Percentiles rank a stretch among this genome's conserved stretches.
Evolutionary conservation across 2,329 filamentous ascomycete species (phyloP).

Genomic region (Lojkania enalia): DNA sequence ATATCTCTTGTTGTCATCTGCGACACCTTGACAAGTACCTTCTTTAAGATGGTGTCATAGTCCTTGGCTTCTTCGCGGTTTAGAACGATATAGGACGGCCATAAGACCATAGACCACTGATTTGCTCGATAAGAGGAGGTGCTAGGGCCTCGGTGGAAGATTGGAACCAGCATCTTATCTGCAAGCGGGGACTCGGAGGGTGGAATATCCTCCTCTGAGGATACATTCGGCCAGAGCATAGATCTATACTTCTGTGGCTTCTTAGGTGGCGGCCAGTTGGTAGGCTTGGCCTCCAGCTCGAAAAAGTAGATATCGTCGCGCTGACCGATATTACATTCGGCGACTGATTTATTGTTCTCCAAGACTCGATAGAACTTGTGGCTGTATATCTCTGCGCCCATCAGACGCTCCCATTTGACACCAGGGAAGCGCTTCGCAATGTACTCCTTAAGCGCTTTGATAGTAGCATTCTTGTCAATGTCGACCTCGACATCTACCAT

Average conservation of each 20-base stretch:
- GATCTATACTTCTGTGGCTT: slow-evolving; percentile 50
- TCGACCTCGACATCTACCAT: slow-evolving; percentile 78
- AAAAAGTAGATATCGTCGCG: slow-evolving; percentile 70
- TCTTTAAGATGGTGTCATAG: slow-evolving; percentile 75
- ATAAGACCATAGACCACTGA: slow-evolving; percentile 41
- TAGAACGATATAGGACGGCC: slow-evolving; percentile 73
- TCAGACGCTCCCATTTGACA: slow-evolving; percentile 63
- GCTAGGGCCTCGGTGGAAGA: slow-evolving; percentile 63
- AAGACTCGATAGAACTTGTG: slow-evolving; percentile 86
- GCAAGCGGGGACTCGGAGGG: slow-evolving; percentile 64
- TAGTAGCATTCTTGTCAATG: slow-evolving; percentile 72
- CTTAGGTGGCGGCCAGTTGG: slow-evolving; percentile 69
- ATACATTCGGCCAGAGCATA: slow-evolving; percentile 54
- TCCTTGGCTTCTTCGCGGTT: slow-evolving; percentile 70
- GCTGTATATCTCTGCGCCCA: slow-evolving; percentile 81
- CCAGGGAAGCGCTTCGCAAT: slow-evolving; percentile 58
- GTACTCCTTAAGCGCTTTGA: slow-evolving; percentile 68
- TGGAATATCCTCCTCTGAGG: slow-evolving; percentile 52
- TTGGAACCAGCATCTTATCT: slow-evolving; percentile 70
- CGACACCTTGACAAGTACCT: slow-evolving; percentile 74
- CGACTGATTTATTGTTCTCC: slow-evolving; percentile 65
- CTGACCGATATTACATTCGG: slow-evolving; percentile 67
- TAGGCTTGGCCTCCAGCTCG: slow-evolving; percentile 78
- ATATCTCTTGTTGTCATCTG: slow-evolving; percentile 74
- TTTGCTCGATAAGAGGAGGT: slow-evolving; percentile 35